phyloP scores from a whole-genome alignment of 2,329 filamentous ascomycete genomes.

The Aspergillus sp. region DNA sequence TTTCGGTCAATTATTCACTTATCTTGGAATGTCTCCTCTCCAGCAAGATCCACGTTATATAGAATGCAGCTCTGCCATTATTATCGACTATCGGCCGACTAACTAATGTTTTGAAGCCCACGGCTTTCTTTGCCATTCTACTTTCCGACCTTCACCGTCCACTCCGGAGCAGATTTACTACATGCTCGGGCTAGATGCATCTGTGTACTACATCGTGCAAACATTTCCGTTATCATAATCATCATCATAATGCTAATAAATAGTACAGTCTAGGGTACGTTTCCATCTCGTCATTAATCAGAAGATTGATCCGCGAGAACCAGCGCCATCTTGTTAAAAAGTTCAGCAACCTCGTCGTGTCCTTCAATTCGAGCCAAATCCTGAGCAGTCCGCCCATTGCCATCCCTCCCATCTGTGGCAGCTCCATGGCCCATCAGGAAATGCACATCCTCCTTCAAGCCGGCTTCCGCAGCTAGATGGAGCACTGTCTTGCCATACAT shows the following conservation, averaged over 20 bases:
- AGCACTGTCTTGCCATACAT: constrained; percentile 25
- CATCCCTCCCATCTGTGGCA: constrained; percentile 17
- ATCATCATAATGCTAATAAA: neutral
- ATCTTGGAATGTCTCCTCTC: neutral
- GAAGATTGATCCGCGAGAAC: constrained; percentile 10
- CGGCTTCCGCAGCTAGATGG: constrained; percentile 24
- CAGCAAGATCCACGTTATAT: neutral
- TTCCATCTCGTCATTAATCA: neutral
- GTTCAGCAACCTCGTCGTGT: constrained; percentile 5
- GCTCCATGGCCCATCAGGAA: constrained; percentile 24
- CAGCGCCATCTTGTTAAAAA: constrained; percentile 17
- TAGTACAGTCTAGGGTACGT: constrained; percentile 3
- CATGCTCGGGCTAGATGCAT: neutral
- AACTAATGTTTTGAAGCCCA: neutral
- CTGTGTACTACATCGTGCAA: neutral
- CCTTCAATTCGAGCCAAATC: constrained; percentile 20
- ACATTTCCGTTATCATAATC: neutral
- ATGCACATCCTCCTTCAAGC: constrained; percentile 20
- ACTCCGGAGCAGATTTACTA: neutral
- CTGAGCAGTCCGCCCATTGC: constrained; percentile 20
- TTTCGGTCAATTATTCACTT: neutral
- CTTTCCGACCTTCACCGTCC: neutral
- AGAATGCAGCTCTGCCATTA: neutral
- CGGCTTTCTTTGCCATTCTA: neutral
- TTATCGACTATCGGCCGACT: neutral